A percentile compares a stretch with the other conserved stretches of the same genome.
Conservation (phyloP, 2,329 filamentous ascomycete genomes). For the Trichoderma gracile region DNA sequence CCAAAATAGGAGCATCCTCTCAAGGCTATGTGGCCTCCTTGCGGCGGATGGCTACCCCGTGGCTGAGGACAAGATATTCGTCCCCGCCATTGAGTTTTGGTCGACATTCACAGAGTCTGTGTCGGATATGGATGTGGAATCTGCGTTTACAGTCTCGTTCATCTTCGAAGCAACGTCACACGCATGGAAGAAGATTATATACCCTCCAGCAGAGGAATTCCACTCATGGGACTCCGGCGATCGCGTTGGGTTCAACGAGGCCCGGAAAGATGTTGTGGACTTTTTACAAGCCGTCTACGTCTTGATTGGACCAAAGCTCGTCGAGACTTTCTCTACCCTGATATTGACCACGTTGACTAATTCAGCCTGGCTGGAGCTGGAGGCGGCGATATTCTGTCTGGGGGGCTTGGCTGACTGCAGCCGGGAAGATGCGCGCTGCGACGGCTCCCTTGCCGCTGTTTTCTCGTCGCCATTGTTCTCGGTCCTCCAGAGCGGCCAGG, state of each 20-base stretch:
- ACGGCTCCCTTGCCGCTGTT: constrained; percentile 59
- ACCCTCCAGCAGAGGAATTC: constrained; percentile 60
- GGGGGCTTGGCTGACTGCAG: constrained; percentile 67
- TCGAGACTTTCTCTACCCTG: constrained; percentile 59
- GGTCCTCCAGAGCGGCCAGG: constrained; percentile 52
- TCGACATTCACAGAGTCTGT: constrained; percentile 71
- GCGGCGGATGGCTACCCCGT: constrained; percentile 66
- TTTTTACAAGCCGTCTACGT: constrained; percentile 72
- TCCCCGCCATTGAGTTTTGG: constrained; percentile 79
- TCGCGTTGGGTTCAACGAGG: constrained; percentile 66
- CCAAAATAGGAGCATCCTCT: constrained; percentile 56
- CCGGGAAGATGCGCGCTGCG: constrained; percentile 57
- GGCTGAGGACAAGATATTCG: constrained; percentile 72
- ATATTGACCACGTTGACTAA: constrained; percentile 51
- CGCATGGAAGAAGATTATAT: constrained; percentile 69
- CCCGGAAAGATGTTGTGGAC: constrained; percentile 77
- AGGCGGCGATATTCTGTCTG: constrained; percentile 63
- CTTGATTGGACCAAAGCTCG: constrained; percentile 56
- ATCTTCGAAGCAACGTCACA: constrained; percentile 65
- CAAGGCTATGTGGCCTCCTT: constrained; percentile 64
- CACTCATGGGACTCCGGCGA: constrained; percentile 70
- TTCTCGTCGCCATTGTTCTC: constrained; percentile 62
- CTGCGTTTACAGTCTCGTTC: constrained; percentile 55
- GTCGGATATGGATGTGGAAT: constrained; percentile 56
- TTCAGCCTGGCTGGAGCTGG: constrained; percentile 59